A percentile compares a stretch with the other conserved stretches of the same genome.
These are phyloP conservation scores for Acanthamoeba rhysodes DNA, from an alignment of 208 protist species.

Conservation along the genomic window DNA sequence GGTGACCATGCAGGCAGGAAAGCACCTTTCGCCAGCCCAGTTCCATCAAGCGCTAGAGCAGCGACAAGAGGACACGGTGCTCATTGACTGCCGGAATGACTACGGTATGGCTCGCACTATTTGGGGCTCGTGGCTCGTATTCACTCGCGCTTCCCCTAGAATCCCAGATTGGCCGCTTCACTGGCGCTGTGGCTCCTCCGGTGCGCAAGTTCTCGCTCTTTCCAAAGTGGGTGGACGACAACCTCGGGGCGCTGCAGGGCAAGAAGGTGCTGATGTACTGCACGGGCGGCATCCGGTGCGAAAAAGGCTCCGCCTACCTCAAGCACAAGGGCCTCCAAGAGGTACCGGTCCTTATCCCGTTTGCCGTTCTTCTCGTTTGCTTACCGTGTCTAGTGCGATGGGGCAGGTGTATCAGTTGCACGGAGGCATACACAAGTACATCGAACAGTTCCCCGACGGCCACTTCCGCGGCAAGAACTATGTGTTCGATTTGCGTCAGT, in stretches of 20 bases:
- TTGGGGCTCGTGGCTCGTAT: neutral
- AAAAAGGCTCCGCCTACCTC: slow-evolving; percentile 76
- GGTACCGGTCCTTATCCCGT: neutral
- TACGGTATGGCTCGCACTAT: slow-evolving; percentile 10
- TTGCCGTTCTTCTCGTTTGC: neutral
- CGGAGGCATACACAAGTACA: slow-evolving; percentile 72
- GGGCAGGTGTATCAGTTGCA: slow-evolving; percentile 5
- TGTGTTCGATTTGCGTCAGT: slow-evolving; percentile 75
- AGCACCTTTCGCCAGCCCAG: slow-evolving; percentile 24
- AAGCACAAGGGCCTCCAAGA: slow-evolving; percentile 64
- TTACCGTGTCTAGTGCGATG: neutral
- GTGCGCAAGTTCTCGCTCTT: slow-evolving; percentile 78
- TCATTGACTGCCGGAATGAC: slow-evolving; percentile 76
- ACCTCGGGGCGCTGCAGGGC: slow-evolving; percentile 34
- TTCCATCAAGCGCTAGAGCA: slow-evolving; percentile 33
- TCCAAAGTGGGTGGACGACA: slow-evolving; percentile 17
- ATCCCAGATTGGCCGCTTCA: slow-evolving; percentile 67
- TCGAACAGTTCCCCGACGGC: slow-evolving; percentile 70
- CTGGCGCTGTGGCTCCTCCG: slow-evolving; percentile 12
- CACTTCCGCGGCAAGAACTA: slow-evolving; percentile 75
- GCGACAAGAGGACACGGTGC: slow-evolving; percentile 15
- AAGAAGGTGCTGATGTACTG: neutral
- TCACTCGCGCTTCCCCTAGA: neutral
- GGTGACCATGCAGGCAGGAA: slow-evolving; percentile 1
- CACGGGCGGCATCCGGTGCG: neutral